Percentiles rank a stretch among this genome's conserved stretches.
These are phyloP conservation scores for Hymenoscyphus fructigenus DNA, from an alignment of 2,329 filamentous ascomycete species.

Conservation along the genomic window DNA sequence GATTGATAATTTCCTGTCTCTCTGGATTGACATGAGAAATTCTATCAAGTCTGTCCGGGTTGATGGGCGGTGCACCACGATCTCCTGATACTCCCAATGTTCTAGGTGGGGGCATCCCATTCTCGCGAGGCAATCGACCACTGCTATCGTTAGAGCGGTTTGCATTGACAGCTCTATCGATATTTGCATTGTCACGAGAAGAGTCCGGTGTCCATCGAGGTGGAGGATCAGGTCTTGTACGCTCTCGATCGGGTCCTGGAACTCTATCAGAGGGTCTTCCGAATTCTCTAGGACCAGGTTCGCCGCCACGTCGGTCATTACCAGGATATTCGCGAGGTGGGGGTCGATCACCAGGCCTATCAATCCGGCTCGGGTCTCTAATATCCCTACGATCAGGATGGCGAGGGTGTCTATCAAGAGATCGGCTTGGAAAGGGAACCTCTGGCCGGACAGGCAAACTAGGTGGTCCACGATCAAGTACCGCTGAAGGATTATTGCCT, in stretches of 20 bases:
- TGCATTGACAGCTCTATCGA: constrained; percentile 28
- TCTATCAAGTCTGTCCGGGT: constrained; percentile 3
- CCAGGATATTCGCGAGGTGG: constrained; percentile 30
- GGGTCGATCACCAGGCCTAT: constrained; percentile 32
- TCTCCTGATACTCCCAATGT: constrained; percentile 24
- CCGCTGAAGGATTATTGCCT: constrained; percentile 11
- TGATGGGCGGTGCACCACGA: constrained; percentile 20
- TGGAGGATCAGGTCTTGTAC: constrained; percentile 30
- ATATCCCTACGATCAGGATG: constrained; percentile 35
- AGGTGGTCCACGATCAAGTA: constrained; percentile 27
- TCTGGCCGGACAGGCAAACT: constrained; percentile 37
- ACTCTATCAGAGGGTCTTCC: constrained; percentile 28
- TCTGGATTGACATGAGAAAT: constrained; percentile 29
- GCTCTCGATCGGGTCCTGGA: constrained; percentile 28
- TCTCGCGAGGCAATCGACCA: constrained; percentile 34
- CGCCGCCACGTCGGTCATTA: constrained; percentile 31
- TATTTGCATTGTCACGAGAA: constrained; percentile 33
- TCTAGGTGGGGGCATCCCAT: constrained; percentile 33
- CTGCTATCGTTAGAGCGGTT: constrained; percentile 26
- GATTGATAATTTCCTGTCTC: constrained; percentile 36
- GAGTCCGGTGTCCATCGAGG: constrained; percentile 34
- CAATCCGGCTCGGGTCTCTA: constrained; percentile 28
- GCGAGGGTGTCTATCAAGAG: constrained; percentile 32
- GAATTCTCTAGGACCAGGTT: constrained; percentile 31
- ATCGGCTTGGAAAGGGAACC: constrained; percentile 33